phyloP scores from a whole-genome alignment of 2,329 filamentous ascomycete species.

The Teratosphaeriaceae sp. region DNA sequence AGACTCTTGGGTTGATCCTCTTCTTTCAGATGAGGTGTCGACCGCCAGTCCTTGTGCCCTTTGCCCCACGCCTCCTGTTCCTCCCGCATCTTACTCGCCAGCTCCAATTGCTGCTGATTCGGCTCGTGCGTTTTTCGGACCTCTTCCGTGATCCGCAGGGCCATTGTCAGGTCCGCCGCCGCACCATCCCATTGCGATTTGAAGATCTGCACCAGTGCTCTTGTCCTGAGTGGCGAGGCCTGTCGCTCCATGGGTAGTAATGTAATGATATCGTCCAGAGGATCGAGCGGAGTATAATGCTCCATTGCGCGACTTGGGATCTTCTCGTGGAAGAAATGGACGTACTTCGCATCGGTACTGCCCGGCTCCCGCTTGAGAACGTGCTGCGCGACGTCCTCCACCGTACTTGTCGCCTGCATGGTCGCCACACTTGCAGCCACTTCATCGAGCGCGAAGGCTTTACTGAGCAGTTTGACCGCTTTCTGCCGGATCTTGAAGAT shows the following conservation, averaged over 20 bases:
- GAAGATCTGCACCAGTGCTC: constrained; percentile 67
- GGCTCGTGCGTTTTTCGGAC: constrained; percentile 37
- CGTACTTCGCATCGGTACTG: constrained; percentile 70
- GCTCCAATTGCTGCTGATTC: constrained; percentile 46
- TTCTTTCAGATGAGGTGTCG: constrained; percentile 48
- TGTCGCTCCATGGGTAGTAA: constrained; percentile 59
- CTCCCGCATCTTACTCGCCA: constrained; percentile 39
- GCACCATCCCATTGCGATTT: constrained; percentile 68
- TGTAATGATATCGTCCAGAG: constrained; percentile 61
- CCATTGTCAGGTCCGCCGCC: constrained; percentile 61
- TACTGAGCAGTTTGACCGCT: constrained; percentile 68
- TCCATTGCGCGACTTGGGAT: constrained; percentile 69
- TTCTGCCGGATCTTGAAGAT: constrained; percentile 75
- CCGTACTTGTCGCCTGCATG: constrained; percentile 71
- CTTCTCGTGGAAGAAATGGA: constrained; percentile 92
- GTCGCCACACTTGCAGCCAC: constrained; percentile 75
- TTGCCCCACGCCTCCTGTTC: constrained; percentile 31
- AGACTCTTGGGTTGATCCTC: constrained; percentile 68
- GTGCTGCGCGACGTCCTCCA: constrained; percentile 68
- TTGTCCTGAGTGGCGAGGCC: constrained; percentile 61
- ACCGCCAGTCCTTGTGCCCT: constrained; percentile 41
- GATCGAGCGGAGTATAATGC: constrained; percentile 61
- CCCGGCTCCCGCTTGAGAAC: constrained; percentile 64
- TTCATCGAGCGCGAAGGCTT: constrained; percentile 75
- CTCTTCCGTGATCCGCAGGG: constrained; percentile 50